These are phyloP conservation scores for Nitzschia putrida DNA, from an alignment of 108 stramenopile genomes.

Conservation along the genomic window DNA sequence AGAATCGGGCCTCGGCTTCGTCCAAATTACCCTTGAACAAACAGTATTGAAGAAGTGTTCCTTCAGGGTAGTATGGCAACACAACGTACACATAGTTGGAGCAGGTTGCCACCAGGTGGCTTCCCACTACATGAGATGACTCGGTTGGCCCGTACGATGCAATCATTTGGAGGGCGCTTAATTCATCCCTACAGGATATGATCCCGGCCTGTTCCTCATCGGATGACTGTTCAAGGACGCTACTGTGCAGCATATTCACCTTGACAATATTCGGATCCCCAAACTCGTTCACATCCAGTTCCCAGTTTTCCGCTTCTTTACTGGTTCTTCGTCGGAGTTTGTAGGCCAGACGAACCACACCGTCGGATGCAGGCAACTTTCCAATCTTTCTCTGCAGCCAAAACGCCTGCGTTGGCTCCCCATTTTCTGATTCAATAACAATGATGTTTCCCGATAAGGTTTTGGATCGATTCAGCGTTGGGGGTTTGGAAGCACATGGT, in stretches of 20 bases:
- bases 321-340: conserved; percentile 4
- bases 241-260: conserved; percentile 9
- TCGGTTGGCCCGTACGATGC: neutral
- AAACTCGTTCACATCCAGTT: conserved; percentile 18
- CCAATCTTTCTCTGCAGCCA: conserved; percentile 35
- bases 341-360: conserved; percentile 18
- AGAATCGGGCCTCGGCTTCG: conserved; percentile 56
- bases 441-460: conserved; percentile 31
- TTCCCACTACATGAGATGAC: conserved; percentile 27
- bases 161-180: conserved; percentile 21
- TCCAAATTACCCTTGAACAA: conserved; percentile 16
- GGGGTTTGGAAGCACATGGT: neutral
- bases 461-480: conserved; percentile 12
- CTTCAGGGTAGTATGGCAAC: conserved; percentile 34
- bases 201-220: neutral
- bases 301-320: conserved; percentile 4
- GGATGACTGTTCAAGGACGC: conserved; percentile 6
- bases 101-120: conserved; percentile 21
- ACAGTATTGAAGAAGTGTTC: conserved; percentile 27
- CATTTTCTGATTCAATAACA: conserved; percentile 10
- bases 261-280: conserved; percentile 5
- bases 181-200: neutral
- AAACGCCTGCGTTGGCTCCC: conserved; percentile 13
- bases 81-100: conserved; percentile 16
- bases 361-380: neutral